A percentile compares a stretch with the other conserved stretches of the same genome.
Conservation (phyloP, 1,139 yeast species). For the Kurtzmaniella quercitrusa region DNA sequence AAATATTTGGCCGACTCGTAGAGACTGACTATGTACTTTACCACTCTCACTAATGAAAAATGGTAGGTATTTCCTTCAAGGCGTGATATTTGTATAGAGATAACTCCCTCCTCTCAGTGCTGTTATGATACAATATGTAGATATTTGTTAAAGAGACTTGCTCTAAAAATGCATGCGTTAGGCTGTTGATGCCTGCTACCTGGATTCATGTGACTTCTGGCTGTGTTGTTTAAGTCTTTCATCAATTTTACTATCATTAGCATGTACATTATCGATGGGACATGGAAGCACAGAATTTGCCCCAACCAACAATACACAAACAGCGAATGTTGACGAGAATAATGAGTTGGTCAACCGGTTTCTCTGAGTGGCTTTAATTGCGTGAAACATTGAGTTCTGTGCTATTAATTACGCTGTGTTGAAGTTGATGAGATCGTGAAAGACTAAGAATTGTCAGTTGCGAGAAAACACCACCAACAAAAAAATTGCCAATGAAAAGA, state of each 20-base stretch:
- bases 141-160: background rate
- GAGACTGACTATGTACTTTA: background rate
- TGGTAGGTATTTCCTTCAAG: background rate
- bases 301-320: slow-evolving; percentile 66
- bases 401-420: background rate
- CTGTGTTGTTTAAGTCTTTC: slow-evolving; percentile 18
- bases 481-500: slow-evolving; percentile 1
- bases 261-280: slow-evolving; percentile 55
- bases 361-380: slow-evolving; percentile 51
- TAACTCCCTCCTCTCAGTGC: background rate
- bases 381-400: slow-evolving; percentile 6
- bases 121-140: background rate
- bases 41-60: background rate
- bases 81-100: background rate
- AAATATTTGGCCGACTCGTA: too few species aligned
- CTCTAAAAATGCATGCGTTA: background rate
- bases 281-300: slow-evolving; percentile 73
- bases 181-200: background rate
- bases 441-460: background rate
- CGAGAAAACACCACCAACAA: background rate
- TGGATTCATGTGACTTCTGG: slow-evolving; percentile 5
- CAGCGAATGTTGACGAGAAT: slow-evolving; percentile 71
- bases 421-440: background rate
- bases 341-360: slow-evolving; percentile 58
- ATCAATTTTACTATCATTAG: slow-evolving; percentile 38